Evolutionary conservation across 129 eudicot genomes (phyloP).

Genomic region (Lonicera japonica): DNA sequence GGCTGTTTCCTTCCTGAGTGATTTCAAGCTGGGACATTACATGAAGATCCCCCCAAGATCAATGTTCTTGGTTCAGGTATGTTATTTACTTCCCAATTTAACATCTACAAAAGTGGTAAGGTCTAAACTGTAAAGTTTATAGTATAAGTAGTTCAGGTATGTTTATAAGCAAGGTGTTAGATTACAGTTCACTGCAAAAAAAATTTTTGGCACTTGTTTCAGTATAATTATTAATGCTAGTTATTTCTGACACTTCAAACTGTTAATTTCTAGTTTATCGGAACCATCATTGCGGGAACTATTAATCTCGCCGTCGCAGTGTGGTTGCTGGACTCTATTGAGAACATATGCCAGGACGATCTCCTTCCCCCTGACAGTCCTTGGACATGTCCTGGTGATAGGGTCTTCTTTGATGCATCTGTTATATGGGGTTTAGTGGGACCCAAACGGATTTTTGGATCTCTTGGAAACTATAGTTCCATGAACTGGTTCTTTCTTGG

Average conservation of each 20-base stretch:
- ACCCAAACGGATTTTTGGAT: conserved; percentile 75
- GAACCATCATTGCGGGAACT: conserved; percentile 83
- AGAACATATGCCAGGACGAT: conserved; percentile 70
- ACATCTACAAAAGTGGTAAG: no score
- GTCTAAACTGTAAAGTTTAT: no score
- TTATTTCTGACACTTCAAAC: conserved; percentile 1
- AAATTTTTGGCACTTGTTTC: no score
- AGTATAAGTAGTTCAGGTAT: no score
- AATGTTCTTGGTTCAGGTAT: conserved; percentile 92
- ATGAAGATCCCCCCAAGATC: conserved; percentile 99
- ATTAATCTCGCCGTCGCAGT: conserved; percentile 67
- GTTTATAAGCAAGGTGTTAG: no score
- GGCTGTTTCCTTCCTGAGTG: conserved; percentile 85
- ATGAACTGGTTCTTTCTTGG: conserved; percentile 94
- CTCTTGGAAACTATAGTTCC: conserved; percentile 65
- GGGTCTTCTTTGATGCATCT: conserved; percentile 90
- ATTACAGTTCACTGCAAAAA: no score
- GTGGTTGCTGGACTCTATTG: conserved; percentile 75
- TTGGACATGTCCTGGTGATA: conserved; percentile 90
- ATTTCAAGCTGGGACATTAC: conserved; percentile 87
- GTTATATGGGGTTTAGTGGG: conserved; percentile 98
- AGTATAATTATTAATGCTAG: not conserved
- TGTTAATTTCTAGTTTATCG: conserved; percentile 50
- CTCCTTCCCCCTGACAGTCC: conserved; percentile 88
- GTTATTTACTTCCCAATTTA: not conserved